Conservation (phyloP, 208 protist genomes). For the Balamuthia mandrillaris region DNA sequence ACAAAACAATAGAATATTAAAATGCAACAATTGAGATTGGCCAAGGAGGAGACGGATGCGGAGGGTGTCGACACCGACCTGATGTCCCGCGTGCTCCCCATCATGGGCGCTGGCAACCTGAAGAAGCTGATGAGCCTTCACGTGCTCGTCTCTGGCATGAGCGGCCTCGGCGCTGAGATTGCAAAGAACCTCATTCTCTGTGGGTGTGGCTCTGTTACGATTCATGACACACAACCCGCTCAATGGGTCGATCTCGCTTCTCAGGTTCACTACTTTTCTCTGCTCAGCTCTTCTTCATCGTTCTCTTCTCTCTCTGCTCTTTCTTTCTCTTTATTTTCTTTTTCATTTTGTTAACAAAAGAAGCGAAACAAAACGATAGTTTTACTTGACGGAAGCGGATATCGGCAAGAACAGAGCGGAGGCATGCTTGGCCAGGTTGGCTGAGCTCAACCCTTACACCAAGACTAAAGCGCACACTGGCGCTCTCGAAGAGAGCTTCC, state of each 20-base stretch:
- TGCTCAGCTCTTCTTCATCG: constrained; percentile 14
- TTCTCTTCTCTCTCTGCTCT: neutral
- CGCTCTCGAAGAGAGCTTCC: constrained; percentile 51
- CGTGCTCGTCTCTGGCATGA: constrained; percentile 75
- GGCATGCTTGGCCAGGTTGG: constrained; percentile 59
- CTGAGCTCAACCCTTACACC: constrained; percentile 86
- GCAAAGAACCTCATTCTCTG: constrained; percentile 88
- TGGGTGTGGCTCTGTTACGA: constrained; percentile 80
- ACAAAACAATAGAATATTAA: no score
- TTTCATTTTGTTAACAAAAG: neutral
- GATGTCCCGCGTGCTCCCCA: constrained; percentile 45
- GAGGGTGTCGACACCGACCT: constrained; percentile 28
- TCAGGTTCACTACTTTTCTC: constrained; percentile 59
- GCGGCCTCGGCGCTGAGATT: constrained; percentile 85
- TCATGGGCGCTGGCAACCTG: constrained; percentile 83
- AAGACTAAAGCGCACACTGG: constrained; percentile 44
- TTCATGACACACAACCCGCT: constrained; percentile 73
- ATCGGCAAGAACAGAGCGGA: constrained; percentile 77
- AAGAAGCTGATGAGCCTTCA: constrained; percentile 67
- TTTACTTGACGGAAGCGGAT: constrained; percentile 80
- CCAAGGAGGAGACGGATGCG: constrained; percentile 15
- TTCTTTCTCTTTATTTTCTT: constrained; percentile 7
- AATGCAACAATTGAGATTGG: no score
- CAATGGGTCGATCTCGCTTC: constrained; percentile 73
- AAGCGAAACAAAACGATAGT: constrained; percentile 63